phyloP scores from a whole-genome alignment of 202 grass and related monocot species.

The Setaria italica region DNA sequence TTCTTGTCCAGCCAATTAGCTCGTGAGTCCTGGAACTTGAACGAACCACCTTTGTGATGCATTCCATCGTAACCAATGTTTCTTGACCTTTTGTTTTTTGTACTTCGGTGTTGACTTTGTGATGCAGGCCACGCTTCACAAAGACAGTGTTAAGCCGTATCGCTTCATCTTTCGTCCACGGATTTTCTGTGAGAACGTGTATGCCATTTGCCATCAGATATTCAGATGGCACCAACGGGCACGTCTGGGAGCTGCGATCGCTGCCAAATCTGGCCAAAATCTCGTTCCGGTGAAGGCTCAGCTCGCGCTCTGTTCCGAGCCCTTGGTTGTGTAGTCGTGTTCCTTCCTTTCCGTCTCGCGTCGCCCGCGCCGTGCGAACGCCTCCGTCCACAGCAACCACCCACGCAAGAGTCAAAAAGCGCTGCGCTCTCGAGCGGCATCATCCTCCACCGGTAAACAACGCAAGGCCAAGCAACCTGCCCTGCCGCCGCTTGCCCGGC shows the following conservation, averaged over 20 bases:
- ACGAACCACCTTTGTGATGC: too few relatives aligned
- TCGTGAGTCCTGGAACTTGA: too few relatives aligned
- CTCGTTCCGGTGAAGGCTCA: too few relatives aligned
- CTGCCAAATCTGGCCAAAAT: background rate
- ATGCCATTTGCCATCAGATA: too few relatives aligned
- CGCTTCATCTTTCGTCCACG: background rate
- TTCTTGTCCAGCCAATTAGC: too few relatives aligned
- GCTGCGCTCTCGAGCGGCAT: background rate
- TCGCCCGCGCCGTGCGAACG: background rate
- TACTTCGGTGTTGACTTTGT: too few relatives aligned
- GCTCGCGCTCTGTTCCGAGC: background rate
- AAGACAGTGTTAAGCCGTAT: too few relatives aligned
- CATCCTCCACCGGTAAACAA: constrained; percentile 11
- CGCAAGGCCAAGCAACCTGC: background rate
- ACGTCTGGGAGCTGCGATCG: background rate
- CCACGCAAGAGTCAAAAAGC: background rate
- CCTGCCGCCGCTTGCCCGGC: background rate
- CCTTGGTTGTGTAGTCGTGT: too few relatives aligned
- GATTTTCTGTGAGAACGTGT: background rate
- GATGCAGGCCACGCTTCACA: too few relatives aligned
- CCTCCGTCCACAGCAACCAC: background rate
- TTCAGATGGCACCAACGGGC: background rate
- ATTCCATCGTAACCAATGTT: too few relatives aligned
- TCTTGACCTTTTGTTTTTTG: too few relatives aligned
- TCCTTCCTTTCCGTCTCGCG: background rate